phyloP scores from a whole-genome alignment of 441 rosid genomes.

The Sinapis alba region DNA sequence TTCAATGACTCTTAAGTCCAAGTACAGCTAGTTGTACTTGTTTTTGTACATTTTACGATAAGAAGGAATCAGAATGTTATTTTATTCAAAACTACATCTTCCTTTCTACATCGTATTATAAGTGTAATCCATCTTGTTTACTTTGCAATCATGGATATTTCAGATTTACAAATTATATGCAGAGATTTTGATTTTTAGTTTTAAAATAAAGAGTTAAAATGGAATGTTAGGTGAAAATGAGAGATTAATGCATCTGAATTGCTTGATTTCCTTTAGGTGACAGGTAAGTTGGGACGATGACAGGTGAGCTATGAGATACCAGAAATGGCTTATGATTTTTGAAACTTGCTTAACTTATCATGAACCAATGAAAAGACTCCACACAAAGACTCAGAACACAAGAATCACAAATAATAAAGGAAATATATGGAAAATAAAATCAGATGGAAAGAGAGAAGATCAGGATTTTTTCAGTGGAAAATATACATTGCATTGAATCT shows the following conservation, averaged over 20 bases:
- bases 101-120: neutral
- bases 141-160: slow-evolving; percentile 14
- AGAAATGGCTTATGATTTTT: slow-evolving; percentile 27
- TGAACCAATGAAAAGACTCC: slow-evolving; percentile 28
- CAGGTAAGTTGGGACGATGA: slow-evolving; percentile 29
- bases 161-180: neutral
- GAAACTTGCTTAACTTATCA: slow-evolving; percentile 31
- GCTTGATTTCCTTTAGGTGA: slow-evolving; percentile 25
- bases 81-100: slow-evolving; percentile 6
- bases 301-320: slow-evolving; percentile 33
- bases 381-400: slow-evolving; percentile 14
- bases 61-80: slow-evolving; percentile 17
- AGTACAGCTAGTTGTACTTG: slow-evolving; percentile 42
- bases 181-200: neutral
- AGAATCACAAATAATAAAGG: slow-evolving; percentile 24
- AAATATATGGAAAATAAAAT: slow-evolving; percentile 17
- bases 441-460: slow-evolving; percentile 31
- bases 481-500: slow-evolving; percentile 27
- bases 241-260: slow-evolving; percentile 25
- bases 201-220: slow-evolving; percentile 20
- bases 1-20: slow-evolving; percentile 19
- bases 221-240: slow-evolving; percentile 22
- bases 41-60: slow-evolving; percentile 25
- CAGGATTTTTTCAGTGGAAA: slow-evolving; percentile 19
- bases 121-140: slow-evolving; percentile 11